Percentiles rank a stretch among this genome's conserved stretches.
Conservation (phyloP, 768 basidiomycete species). For the Phylloporus rhodoxanthus region DNA sequence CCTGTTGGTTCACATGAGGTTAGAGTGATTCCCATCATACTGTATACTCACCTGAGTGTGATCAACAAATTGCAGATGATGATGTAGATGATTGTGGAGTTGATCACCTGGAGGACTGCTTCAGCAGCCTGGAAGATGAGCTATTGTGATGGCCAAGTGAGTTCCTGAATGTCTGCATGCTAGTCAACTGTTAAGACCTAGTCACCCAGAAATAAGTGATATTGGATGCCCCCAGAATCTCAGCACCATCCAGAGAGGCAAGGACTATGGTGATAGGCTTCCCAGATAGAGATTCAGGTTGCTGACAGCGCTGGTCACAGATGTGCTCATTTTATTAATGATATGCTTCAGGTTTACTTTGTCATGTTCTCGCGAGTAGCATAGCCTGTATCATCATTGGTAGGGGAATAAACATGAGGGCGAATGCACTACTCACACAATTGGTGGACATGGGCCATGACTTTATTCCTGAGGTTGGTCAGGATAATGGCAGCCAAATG, state of each 20-base stretch:
- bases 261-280: not conserved
- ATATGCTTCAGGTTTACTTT: slow-evolving; percentile 1
- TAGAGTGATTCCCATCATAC: not conserved
- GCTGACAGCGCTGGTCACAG: slow-evolving; percentile 5
- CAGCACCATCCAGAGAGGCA: slow-evolving; percentile 5
- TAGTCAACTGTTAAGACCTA: not conserved
- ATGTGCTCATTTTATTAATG: slow-evolving; percentile 3
- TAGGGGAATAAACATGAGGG: not conserved
- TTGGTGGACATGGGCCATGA: slow-evolving; percentile 7
- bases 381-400: slow-evolving; percentile 5
- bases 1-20: not conserved
- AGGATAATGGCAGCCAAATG: slow-evolving; percentile 6
- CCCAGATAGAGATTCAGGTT: slow-evolving; percentile 4
- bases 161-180: not conserved
- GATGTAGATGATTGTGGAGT: slow-evolving; percentile 1
- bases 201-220: slow-evolving; percentile 2
- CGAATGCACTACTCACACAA: slow-evolving; percentile 3
- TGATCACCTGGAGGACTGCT: slow-evolving; percentile 10
- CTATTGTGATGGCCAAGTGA: slow-evolving; percentile 2
- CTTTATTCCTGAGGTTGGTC: not conserved
- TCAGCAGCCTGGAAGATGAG: slow-evolving; percentile 4
- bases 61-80: not conserved
- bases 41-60: slow-evolving; percentile 3
- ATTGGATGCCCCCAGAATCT: not conserved
- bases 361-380: slow-evolving; percentile 11